phyloP scores from a whole-genome alignment of 306 rosid genomes.

The Pyrus pyrifolia region DNA sequence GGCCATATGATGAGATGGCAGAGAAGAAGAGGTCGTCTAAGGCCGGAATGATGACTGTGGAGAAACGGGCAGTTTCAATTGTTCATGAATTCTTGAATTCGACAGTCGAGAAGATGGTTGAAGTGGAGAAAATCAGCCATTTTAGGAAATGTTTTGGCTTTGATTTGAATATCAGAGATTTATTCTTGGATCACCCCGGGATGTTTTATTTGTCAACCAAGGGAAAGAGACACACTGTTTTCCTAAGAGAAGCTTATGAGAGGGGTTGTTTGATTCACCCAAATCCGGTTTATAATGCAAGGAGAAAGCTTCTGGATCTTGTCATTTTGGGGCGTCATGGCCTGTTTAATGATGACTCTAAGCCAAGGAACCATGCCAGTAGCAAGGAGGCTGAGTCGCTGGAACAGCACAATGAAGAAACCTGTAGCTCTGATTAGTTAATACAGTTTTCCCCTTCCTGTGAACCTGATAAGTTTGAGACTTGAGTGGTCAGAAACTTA shows the following conservation, averaged over 20 bases:
- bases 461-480: neutral
- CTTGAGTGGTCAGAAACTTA: neutral
- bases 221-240: conserved; percentile 83
- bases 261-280: conserved; percentile 66
- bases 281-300: conserved; percentile 69
- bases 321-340: conserved; percentile 59
- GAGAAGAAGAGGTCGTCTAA: conserved; percentile 41
- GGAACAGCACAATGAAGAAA: conserved; percentile 10
- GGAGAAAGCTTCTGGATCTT: conserved; percentile 82
- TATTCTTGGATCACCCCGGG: conserved; percentile 51
- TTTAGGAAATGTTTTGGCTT: conserved; percentile 52
- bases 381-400: conserved; percentile 22
- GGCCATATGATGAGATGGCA: conserved; percentile 59
- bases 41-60: conserved; percentile 44
- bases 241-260: conserved; percentile 90
- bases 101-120: conserved; percentile 92
- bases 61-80: conserved; percentile 73
- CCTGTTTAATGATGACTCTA: conserved; percentile 34
- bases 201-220: conserved; percentile 47
- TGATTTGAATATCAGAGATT: conserved; percentile 57
- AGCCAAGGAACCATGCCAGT: conserved; percentile 24
- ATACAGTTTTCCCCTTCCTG: neutral
- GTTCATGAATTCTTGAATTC: conserved; percentile 84
- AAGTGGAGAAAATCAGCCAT: conserved; percentile 69
- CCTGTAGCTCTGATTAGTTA: neutral